Evolutionary conservation across 1,284 basidiomycete species (phyloP).

Genomic region (Cryptococcus neoformans): DNA sequence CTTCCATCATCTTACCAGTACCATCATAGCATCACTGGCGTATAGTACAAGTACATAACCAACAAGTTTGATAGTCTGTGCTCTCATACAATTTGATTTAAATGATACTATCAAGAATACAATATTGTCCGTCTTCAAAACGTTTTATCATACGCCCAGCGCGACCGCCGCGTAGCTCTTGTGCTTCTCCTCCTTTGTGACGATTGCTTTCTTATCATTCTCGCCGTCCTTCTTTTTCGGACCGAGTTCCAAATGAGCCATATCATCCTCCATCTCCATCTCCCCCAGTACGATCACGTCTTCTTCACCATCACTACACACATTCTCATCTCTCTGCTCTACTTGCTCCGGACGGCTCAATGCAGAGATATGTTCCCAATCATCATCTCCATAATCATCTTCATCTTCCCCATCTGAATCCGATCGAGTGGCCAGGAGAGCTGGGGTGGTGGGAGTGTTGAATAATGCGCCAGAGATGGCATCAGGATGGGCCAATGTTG

Average conservation of each 20-base stretch:
- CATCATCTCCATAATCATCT: conserved; percentile 24
- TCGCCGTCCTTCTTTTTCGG: not conserved
- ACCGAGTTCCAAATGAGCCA: not conserved
- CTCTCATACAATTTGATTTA: conserved; percentile 2
- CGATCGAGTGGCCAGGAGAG: conserved; percentile 9
- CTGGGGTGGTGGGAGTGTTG: conserved; percentile 21
- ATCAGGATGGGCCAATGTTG: not conserved
- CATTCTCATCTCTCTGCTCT: conserved; percentile 7
- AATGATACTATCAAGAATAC: not conserved
- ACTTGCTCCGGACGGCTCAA: not conserved
- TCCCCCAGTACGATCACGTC: conserved; percentile 39
- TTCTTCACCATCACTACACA: conserved; percentile 24
- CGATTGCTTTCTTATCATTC: not conserved
- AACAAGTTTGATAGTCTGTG: too few relatives aligned
- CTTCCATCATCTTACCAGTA: too few relatives aligned
- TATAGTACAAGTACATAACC: too few relatives aligned
- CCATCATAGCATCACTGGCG: too few relatives aligned
- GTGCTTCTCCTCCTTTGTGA: too few relatives aligned
- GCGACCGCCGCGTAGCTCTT: conserved; percentile 1
- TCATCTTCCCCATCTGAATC: conserved; percentile 13
- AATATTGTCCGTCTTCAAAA: not conserved
- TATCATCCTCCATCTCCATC: conserved; percentile 30
- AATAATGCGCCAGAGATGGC: conserved; percentile 3
- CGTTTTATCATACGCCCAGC: not conserved
- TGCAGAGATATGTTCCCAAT: conserved; percentile 39